These are phyloP conservation scores for Phytophthora sp. DNA, from an alignment of 352 stramenopile genomes.

Conservation along the genomic window DNA sequence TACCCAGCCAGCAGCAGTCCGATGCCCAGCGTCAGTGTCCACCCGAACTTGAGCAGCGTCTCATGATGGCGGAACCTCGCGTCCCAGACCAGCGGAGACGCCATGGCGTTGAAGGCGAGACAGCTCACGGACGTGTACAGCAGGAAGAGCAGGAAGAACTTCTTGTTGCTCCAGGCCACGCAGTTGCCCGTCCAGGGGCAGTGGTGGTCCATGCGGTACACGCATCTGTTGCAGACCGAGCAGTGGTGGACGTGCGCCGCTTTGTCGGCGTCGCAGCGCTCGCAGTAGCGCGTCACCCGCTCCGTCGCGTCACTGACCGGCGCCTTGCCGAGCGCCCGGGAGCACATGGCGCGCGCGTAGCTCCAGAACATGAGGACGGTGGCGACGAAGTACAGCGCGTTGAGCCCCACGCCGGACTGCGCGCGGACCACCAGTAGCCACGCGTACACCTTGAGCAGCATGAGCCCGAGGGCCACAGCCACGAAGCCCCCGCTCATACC, in stretches of 20 bases:
- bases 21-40: conserved; percentile 56
- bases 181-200: conserved; percentile 89
- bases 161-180: conserved; percentile 87
- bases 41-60: conserved; percentile 47
- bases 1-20: conserved; percentile 71
- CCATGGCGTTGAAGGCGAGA: conserved; percentile 60
- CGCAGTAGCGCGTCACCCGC: conserved; percentile 63
- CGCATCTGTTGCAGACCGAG: conserved; percentile 71
- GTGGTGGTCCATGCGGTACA: conserved; percentile 89
- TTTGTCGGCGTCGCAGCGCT: conserved; percentile 77
- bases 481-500: conserved; percentile 51
- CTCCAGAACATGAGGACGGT: conserved; percentile 81
- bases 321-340: conserved; percentile 23
- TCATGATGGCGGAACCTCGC: conserved; percentile 2
- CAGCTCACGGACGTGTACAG: conserved; percentile 77
- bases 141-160: conserved; percentile 84
- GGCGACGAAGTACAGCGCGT: conserved; percentile 42
- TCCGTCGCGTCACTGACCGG: conserved; percentile 3
- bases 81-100: conserved; percentile 32
- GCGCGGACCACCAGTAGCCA: conserved; percentile 53
- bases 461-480: conserved; percentile 60
- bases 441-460: conserved; percentile 64
- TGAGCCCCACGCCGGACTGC: conserved; percentile 25
- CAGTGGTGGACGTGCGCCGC: conserved; percentile 73
- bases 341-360: conserved; percentile 59